Conservation (phyloP, 176 grass and related monocot genomes). For the Oryza punctata region DNA sequence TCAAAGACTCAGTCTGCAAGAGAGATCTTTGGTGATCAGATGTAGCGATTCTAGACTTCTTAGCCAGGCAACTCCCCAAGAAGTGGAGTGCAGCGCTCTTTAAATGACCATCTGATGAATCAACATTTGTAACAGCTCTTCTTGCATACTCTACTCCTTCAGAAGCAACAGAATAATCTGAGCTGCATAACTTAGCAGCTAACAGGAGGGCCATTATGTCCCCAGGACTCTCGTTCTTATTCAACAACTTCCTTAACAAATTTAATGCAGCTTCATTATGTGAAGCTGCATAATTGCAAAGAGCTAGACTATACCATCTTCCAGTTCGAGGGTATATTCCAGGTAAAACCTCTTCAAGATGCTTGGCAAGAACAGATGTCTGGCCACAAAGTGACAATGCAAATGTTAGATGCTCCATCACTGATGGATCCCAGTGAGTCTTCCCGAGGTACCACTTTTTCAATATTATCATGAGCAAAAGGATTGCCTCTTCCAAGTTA, state of each 20-base stretch:
- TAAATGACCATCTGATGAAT: constrained; percentile 65
- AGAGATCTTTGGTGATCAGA: constrained; percentile 85
- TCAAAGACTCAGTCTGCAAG: constrained; percentile 82
- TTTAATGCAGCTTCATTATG: constrained; percentile 77
- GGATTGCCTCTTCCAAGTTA: constrained; percentile 95
- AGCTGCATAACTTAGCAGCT: constrained; percentile 91
- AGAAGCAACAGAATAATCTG: constrained; percentile 56
- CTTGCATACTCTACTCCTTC: constrained; percentile 85
- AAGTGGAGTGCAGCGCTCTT: constrained; percentile 72
- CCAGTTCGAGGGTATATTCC: constrained; percentile 79
- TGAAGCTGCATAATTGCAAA: constrained; percentile 68
- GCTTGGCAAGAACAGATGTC: constrained; percentile 72
- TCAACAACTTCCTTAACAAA: constrained; percentile 78
- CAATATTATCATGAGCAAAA: constrained; percentile 84
- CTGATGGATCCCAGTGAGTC: constrained; percentile 82
- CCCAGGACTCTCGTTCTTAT: constrained; percentile 76
- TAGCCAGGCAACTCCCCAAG: constrained; percentile 78
- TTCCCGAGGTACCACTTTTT: constrained; percentile 84
- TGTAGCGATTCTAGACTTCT: constrained; percentile 68
- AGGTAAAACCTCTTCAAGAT: constrained; percentile 84
- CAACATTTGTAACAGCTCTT: constrained; percentile 55
- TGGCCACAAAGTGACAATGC: constrained; percentile 84
- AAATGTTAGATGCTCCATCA: constrained; percentile 92
- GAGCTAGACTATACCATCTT: constrained; percentile 85
- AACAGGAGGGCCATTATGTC: constrained; percentile 73